Evolutionary conservation across 2,329 filamentous ascomycete species (phyloP), one percentile per base, ranked within the genome.

Genomic region (Botryotinia calthae): DNA sequence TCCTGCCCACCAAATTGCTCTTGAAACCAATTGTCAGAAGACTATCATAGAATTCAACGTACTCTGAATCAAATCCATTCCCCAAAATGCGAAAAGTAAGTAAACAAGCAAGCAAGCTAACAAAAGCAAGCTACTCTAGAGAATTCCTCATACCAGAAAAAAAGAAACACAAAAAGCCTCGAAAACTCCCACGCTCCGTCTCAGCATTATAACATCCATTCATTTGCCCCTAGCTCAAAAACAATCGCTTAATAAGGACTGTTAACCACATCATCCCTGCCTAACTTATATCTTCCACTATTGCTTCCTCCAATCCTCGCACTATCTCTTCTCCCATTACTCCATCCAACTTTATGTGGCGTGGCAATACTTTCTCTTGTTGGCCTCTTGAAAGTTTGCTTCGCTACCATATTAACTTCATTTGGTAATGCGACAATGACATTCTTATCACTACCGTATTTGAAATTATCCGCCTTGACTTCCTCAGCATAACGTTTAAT

Each of bases 381-480:
- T 1, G 95, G 94, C 79, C 91, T 91, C 86, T 93, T 93, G 80
- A 99, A 88, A 73, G 90, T 91, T 78, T 91, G 88, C 82, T 95
- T 95, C 63, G 91, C 92, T 20, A 99, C 93, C 95, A 98, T 98
- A 82, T 98, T 97, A 77, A 99, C 96, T 82, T 98, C 95, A 81
- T 99, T 97, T 2, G 96, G 95, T 76, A 99, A 85, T 0, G 96
- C 96, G 51, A 99, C 95, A 79, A 99, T 97, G 79, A 99, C 94
- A 79, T 98, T 98, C 88, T 97, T 97, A 82, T 99, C 96, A 8
- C 91, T 95, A 64, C 95, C 95, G 80, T 94, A 99, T 79, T 96
- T 94, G 89, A 99, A 99, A 82, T 99, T 97, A 82, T 99, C 96
- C 6, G 96, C 96, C 86, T 97, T 98, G 80, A 99, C 94, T 76